Percentiles rank a stretch among this genome's conserved stretches.
Conservation (phyloP, 805 yeast species). For the Yarrowia divulgata region DNA sequence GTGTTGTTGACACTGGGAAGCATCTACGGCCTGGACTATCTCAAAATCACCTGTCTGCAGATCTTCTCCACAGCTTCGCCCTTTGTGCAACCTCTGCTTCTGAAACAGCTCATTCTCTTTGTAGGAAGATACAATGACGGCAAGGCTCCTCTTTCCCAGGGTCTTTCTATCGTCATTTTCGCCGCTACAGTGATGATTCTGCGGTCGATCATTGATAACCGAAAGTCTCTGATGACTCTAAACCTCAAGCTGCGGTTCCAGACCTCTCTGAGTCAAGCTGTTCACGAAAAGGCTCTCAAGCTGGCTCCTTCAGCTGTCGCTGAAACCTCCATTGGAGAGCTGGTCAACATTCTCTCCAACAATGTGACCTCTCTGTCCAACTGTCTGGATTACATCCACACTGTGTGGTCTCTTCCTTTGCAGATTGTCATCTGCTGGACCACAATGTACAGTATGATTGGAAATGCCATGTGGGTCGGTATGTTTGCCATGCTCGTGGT, state of each 20-base stretch:
- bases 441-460: constrained; percentile 74
- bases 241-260: constrained; percentile 72
- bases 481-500: constrained; percentile 75
- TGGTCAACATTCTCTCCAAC: constrained; percentile 92
- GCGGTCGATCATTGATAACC: constrained; percentile 78
- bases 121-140: constrained; percentile 58
- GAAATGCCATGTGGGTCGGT: constrained; percentile 93
- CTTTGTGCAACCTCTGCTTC: constrained; percentile 55
- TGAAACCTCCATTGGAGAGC: constrained; percentile 83
- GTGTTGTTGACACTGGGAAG: constrained; percentile 45
- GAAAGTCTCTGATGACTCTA: constrained; percentile 75
- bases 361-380: constrained; percentile 48
- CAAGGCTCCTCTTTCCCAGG: constrained; percentile 66
- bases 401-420: constrained; percentile 92
- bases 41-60: constrained; percentile 56
- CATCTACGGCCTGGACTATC: constrained; percentile 55
- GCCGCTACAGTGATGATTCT: constrained; percentile 77
- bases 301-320: constrained; percentile 70
- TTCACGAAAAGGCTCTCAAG: constrained; percentile 72
- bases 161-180: constrained; percentile 73
- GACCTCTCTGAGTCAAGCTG: constrained; percentile 66
- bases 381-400: constrained; percentile 70
- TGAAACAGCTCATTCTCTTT: constrained; percentile 53
- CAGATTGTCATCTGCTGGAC: constrained; percentile 79
- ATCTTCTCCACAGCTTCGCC: constrained; percentile 55